Evolutionary conservation across 2,329 filamentous ascomycete genomes (phyloP).

Genomic region (Aspergillus sp.): DNA sequence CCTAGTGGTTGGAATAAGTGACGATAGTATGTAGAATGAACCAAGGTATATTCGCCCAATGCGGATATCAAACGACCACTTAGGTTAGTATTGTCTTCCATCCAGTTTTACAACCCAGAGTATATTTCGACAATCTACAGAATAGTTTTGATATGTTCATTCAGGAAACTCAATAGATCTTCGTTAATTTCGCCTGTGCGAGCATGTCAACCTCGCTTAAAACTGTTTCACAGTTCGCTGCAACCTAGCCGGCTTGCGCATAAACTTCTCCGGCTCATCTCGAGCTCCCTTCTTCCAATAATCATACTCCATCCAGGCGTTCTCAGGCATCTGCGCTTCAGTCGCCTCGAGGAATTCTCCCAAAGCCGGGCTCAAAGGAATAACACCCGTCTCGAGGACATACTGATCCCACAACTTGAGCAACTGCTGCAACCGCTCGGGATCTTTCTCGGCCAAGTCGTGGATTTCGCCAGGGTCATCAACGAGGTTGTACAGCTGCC

Average conservation of each 20-base stretch:
- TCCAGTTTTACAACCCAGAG: no score
- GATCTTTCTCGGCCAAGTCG: conserved; percentile 37
- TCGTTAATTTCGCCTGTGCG: no score
- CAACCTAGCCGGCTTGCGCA: conserved; percentile 27
- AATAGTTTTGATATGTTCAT: no score
- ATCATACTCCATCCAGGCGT: conserved; percentile 60
- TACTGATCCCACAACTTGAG: conserved; percentile 53
- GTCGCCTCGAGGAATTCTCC: conserved; percentile 54
- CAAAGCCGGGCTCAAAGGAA: conserved; percentile 53
- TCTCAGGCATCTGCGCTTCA: conserved; percentile 60
- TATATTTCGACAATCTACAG: no score
- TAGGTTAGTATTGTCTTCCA: no score
- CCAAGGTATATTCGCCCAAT: no score
- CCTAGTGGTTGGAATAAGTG: no score
- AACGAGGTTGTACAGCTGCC: conserved; percentile 52
- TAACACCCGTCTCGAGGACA: conserved; percentile 53
- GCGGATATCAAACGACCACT: no score
- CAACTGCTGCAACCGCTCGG: conserved; percentile 43
- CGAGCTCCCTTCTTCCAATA: conserved; percentile 54
- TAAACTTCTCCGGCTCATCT: conserved; percentile 43
- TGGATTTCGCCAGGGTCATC: conserved; percentile 48
- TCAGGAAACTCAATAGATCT: no score
- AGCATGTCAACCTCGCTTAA: conserved; percentile 4
- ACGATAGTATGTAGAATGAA: no score
- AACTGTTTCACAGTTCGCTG: conserved; percentile 31